Evolutionary conservation across 2,329 filamentous ascomycete genomes (phyloP), one percentile per base, ranked within the genome.

Genomic region (Colletotrichum sansevieriae): DNA sequence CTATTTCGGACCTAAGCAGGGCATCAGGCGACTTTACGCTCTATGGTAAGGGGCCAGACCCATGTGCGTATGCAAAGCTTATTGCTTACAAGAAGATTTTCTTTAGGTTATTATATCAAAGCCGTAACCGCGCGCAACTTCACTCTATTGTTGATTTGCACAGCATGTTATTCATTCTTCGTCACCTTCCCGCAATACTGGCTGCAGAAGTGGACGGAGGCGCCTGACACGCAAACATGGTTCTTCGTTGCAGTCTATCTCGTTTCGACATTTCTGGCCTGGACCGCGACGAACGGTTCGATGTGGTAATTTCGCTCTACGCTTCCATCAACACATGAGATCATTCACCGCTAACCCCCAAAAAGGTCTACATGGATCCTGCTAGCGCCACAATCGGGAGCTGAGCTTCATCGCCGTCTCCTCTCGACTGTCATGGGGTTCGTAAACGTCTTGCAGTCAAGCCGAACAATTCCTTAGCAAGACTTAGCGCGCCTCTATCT

Each of bases 121-220:
- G 61, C 65, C 3, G 52, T 59, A 1, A 52, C 46, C n/a, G 4
- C 52, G 9, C 22, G 41, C 1, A 66, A 69, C 15, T 22, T 69
- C 11, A n/a, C 62, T 2, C 4, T 62, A n/a, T 70, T 57, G 49
- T 61, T 51, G 43, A 51, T 44, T 9, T 72, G 68, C 41, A 63
- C 52, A 6, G 35, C 46, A 5, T 58, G 15, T 3, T 66, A 57
- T n/a, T 63, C 61, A 0, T 33, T 58, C 13, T 70, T 59, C 7
- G 13, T 68, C 2, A 70, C 66, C 1, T 60, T 68, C 3, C 60
- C 61, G 3, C 70, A 66, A 8, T 63, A 70, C 33, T 71, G 49
- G 68, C 18, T 71, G 3, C 58, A 65, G 9, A 43, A 54, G 6
- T 71, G 70, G 70, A 65, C 65, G 1, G 69, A 65, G 20, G 51